Base-by-base conservation (phyloP, 2,329 filamentous ascomycete genomes). In the Diaporthe aspalathi region DNA sequence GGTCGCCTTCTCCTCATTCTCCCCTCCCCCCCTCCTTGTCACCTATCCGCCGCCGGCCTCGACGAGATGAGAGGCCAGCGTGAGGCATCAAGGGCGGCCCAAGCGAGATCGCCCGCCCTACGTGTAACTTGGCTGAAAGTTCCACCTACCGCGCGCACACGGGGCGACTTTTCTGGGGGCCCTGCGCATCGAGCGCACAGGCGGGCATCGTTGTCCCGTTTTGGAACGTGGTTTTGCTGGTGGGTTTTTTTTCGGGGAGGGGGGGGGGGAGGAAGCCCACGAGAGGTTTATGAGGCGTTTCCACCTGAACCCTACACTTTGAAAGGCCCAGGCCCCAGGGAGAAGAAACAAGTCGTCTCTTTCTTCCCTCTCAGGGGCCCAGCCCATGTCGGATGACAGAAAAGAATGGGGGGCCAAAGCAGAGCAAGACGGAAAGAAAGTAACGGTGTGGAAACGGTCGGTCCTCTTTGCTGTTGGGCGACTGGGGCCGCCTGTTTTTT, bases 371-470 rank as follows among this genome's bases (percentile, higher is more conserved):
- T 57, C 27, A 63, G 57, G 57, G 57, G n/a, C n/a, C n/a, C n/a
- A n/a, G 57, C 20, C 57, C 57, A 47, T 35, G 7, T 7, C 27
- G 32, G 57, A 43, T 32, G 43, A 49, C 56, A n/a, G 20, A 22
- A 27, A 40, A 40, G 54, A 57, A 45, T 49, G 57, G 43, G 57
- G 57, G 57, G 32, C 38, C 32, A 17, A 35, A 24, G 27, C 35
- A 40, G 38, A 43, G 17, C n/a, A 16, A 12, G 5, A 17, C 5
- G 12, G 35, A 38, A 11, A 38, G 32, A 43, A 63, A 57, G 27
- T 68, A 71, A 71, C 65, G 70, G 70, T 68, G 29, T n/a, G 27
- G 38, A 71, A 63, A 69, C 70, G 70, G 56, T 63, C n/a, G n/a
- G n/a, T 32, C 27, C 16, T 32, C 9, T 38, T 38, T 11, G 27